Conservation (phyloP, 2,329 filamentous ascomycete species). For the Curvularia verruculosa region DNA sequence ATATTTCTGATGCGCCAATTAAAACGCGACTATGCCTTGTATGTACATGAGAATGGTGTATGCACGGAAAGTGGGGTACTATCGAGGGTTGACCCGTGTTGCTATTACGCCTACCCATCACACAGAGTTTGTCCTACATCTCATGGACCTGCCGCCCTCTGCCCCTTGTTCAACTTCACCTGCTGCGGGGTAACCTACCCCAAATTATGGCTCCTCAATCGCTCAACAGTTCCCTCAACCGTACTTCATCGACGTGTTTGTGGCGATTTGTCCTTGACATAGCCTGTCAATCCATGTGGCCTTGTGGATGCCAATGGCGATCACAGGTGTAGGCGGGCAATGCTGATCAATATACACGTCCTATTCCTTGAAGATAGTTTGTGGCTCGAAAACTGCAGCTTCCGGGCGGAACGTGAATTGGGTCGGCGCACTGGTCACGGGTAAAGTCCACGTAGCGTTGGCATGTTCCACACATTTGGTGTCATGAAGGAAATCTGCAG, state of each 20-base stretch:
- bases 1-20: constrained; percentile 3
- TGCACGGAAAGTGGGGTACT: constrained; percentile 4
- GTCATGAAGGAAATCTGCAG: background rate
- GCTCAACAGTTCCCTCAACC: constrained; percentile 6
- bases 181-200: constrained; percentile 12
- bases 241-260: background rate
- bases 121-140: constrained; percentile 27
- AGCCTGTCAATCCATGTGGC: constrained; percentile 15
- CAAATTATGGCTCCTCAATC: constrained; percentile 10
- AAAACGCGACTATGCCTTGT: constrained; percentile 3
- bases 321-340: constrained; percentile 29
- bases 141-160: constrained; percentile 3
- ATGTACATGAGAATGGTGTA: background rate
- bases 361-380: background rate
- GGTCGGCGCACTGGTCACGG: constrained; percentile 23
- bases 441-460: constrained; percentile 11
- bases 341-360: constrained; percentile 4
- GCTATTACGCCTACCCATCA: constrained; percentile 17
- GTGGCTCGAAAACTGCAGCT: constrained; percentile 35
- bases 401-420: constrained; percentile 26
- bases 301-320: constrained; percentile 12
- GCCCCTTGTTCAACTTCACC: constrained; percentile 2
- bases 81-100: constrained; percentile 2
- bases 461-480: background rate
- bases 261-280: constrained; percentile 19